These are phyloP conservation scores for Magnaporthiopsis incrustans DNA, from an alignment of 2,329 filamentous ascomycete species.

Conservation along the genomic window DNA sequence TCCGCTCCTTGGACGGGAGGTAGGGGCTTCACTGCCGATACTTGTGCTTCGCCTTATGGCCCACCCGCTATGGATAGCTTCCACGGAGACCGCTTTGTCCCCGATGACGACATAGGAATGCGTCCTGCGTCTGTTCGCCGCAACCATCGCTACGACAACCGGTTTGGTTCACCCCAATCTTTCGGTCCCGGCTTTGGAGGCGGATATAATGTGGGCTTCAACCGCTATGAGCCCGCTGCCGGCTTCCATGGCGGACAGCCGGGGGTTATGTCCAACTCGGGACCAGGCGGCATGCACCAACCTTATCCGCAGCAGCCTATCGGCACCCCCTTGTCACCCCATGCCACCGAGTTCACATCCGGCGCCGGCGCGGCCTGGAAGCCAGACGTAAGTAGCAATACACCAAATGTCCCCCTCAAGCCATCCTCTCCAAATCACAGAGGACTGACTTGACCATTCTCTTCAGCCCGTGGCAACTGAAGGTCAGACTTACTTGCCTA, in stretches of 20 bases:
- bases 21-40: conserved; percentile 32
- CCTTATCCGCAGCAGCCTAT: conserved; percentile 48
- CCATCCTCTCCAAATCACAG: too few relatives aligned
- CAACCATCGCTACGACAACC: conserved; percentile 37
- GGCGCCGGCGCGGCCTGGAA: conserved; percentile 42
- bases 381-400: conserved; percentile 35
- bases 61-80: conserved; percentile 29
- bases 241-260: conserved; percentile 16
- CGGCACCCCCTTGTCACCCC: conserved; percentile 61
- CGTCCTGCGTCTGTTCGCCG: conserved; percentile 36
- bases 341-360: conserved; percentile 66
- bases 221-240: conserved; percentile 19
- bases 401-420: neutral
- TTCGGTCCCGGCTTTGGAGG: conserved; percentile 27
- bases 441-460: neutral
- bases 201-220: conserved; percentile 25
- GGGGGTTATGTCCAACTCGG: conserved; percentile 25
- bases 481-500: conserved; percentile 71
- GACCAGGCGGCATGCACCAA: conserved; percentile 36
- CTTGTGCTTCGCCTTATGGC: conserved; percentile 23
- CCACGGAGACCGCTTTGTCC: conserved; percentile 36
- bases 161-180: conserved; percentile 20
- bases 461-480: conserved; percentile 40
- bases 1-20: conserved; percentile 40
- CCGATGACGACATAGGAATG: conserved; percentile 40